These are phyloP conservation scores for Fonsecaea nubica DNA, from an alignment of 2,329 filamentous ascomycete genomes.

Conservation along the genomic window DNA sequence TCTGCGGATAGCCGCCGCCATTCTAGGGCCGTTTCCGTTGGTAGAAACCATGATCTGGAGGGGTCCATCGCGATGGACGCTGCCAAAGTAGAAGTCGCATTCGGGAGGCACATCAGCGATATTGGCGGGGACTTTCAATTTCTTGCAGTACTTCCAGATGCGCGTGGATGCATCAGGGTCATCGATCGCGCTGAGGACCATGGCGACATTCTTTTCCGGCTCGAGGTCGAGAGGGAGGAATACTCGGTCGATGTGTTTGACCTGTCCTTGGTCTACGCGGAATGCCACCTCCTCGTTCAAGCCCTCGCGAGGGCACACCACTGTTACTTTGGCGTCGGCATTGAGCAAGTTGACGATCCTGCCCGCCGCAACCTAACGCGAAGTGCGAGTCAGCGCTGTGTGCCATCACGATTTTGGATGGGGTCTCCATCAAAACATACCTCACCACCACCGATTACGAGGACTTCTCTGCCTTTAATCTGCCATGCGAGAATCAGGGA, in stretches of 20 bases:
- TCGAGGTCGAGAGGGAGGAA: slow-evolving; percentile 91
- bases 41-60: slow-evolving; percentile 99
- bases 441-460: slow-evolving; percentile 96
- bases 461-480: slow-evolving; percentile 81
- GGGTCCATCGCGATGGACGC: slow-evolving; percentile 91
- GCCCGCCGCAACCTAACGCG: slow-evolving; percentile 82
- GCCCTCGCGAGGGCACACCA: slow-evolving; percentile 79
- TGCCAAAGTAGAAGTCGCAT: slow-evolving; percentile 99
- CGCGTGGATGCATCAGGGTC: slow-evolving; percentile 87
- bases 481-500: slow-evolving; percentile 97
- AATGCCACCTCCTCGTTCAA: slow-evolving; percentile 88
- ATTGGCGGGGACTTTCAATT: slow-evolving; percentile 83
- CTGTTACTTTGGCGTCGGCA: slow-evolving; percentile 87
- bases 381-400: slow-evolving; percentile 21
- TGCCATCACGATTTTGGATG: background rate
- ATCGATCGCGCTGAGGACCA: slow-evolving; percentile 93
- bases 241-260: slow-evolving; percentile 79
- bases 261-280: slow-evolving; percentile 75
- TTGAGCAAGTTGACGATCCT: slow-evolving; percentile 94
- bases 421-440: slow-evolving; percentile 59
- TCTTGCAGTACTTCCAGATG: slow-evolving; percentile 94
- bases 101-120: slow-evolving; percentile 96
- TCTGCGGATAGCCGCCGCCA: slow-evolving; percentile 84
- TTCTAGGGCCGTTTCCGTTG: slow-evolving; percentile 90
- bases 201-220: slow-evolving; percentile 65